Evolutionary conservation across 2,329 filamentous ascomycete species (phyloP), one percentile per base, ranked within the genome.

Genomic region (Xylaria sp.): DNA sequence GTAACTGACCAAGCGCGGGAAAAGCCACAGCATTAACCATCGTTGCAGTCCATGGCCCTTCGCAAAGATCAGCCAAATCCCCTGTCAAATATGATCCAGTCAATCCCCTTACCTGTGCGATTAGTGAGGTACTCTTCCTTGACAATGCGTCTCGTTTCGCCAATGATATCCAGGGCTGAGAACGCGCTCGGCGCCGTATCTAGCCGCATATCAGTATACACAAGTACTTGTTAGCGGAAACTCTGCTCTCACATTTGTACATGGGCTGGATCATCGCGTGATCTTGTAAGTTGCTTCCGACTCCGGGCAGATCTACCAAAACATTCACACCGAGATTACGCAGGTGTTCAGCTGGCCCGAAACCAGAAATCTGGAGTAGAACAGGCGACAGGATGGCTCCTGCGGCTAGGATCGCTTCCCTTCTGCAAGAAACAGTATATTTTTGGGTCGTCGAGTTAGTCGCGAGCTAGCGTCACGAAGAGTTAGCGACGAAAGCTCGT

Each of bases 361-460:
- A 78, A 0, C 79, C 79, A 15, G 80, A 81, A 20, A 80, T 64
- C 64, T 80, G 78, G 20, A 80, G 66, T 15, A 79, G 66, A 13
- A 78, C 72, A 9, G 78, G 78, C 2, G 79, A 78, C 23, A 74
- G 70, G 20, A 80, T 74, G 9, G 78, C 76, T 12, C 78, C 77
- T 23, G 77, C 76, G 1, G 78, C 74, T 2, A 80, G 63, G 25
- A 79, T 78, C 10, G 78, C 72, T 57, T 80, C 78, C 48, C 67
- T 77, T 7, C 39, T 72, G 54, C 78, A 80, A 39, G 62, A 70
- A 6, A 79, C 63, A 2, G 69, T 77, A 18, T 61, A 69, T 20
- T 57, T 75, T 1, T 60, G 58, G 1, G 71, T 60, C 0, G 67
- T 74, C 13, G 70, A 63, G 36, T 76, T 75, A 9, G 68, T 63